A percentile compares a stretch with the other conserved stretches of the same genome.
Conservation (phyloP, 805 yeast species). For the Pichia kluyveri region DNA sequence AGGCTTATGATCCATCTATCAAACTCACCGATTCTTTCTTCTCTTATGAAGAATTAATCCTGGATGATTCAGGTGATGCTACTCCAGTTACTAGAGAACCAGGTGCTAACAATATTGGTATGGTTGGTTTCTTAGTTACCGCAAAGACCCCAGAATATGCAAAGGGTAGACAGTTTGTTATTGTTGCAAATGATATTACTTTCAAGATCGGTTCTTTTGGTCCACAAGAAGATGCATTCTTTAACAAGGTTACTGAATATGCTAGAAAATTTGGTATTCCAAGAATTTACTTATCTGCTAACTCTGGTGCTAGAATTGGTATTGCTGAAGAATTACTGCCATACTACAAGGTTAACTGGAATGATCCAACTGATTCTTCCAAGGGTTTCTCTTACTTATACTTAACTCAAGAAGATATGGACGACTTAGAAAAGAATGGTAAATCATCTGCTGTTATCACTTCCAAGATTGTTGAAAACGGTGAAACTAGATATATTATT, state of each 20-base stretch:
- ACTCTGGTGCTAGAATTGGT: conserved; percentile 99
- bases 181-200: conserved; percentile 95
- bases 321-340: conserved; percentile 94
- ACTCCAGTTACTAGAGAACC: conserved; percentile 92
- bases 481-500: conserved; percentile 75
- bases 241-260: conserved; percentile 84
- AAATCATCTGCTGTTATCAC: conserved; percentile 57
- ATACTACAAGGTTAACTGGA: conserved; percentile 88
- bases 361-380: conserved; percentile 58
- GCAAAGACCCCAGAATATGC: conserved; percentile 97
- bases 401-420: conserved; percentile 59
- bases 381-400: conserved; percentile 90
- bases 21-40: conserved; percentile 73
- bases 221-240: conserved; percentile 88
- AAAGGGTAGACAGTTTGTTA: conserved; percentile 84
- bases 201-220: conserved; percentile 98
- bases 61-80: conserved; percentile 70
- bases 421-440: conserved; percentile 47
- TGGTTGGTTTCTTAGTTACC: conserved; percentile 90
- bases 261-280: conserved; percentile 92
- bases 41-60: conserved; percentile 70
- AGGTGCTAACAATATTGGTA: conserved; percentile 92
- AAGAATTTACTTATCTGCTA: conserved; percentile 90
- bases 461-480: conserved; percentile 74
- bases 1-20: conserved; percentile 43